A percentile compares a stretch with the other conserved stretches of the same genome.
Conservation (phyloP, 2,329 filamentous ascomycete species). For the Aspergillus carbonarius region DNA sequence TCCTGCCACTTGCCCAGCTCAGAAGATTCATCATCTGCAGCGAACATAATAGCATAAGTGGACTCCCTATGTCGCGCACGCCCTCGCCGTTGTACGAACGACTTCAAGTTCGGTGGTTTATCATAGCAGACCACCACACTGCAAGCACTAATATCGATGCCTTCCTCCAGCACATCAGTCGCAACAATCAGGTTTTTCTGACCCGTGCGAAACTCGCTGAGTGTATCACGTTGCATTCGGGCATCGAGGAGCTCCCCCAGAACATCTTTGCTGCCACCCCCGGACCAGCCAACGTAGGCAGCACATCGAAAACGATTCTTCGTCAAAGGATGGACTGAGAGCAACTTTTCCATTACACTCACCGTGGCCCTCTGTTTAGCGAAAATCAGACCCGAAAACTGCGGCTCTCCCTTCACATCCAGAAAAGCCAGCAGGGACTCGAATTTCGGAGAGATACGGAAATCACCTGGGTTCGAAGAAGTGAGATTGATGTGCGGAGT, state of each 20-base stretch:
- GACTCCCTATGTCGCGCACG: constrained; percentile 60
- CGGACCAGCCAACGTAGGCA: constrained; percentile 50
- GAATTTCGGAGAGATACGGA: constrained; percentile 58
- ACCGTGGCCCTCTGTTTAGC: constrained; percentile 63
- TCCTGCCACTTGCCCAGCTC: constrained; percentile 57
- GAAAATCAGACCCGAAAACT: constrained; percentile 64
- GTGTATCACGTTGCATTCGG: constrained; percentile 50
- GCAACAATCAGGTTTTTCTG: constrained; percentile 58
- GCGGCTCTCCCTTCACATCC: constrained; percentile 41
- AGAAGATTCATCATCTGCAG: constrained; percentile 34
- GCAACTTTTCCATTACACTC: constrained; percentile 58
- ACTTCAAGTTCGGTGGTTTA: constrained; percentile 60
- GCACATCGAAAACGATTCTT: constrained; percentile 46
- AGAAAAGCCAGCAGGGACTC: constrained; percentile 56
- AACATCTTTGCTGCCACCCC: constrained; percentile 42
- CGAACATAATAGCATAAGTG: constrained; percentile 53
- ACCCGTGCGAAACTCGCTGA: constrained; percentile 56
- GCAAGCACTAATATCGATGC: constrained; percentile 63
- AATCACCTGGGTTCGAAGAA: constrained; percentile 3
- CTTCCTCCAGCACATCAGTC: constrained; percentile 61
- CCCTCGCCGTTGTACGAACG: constrained; percentile 65
- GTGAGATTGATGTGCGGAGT: constrained; percentile 17
- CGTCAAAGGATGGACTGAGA: constrained; percentile 53
- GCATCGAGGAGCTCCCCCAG: constrained; percentile 52
- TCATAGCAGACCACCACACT: constrained; percentile 66